Evolutionary conservation across 164 flowering plant species (phyloP).

Genomic region (Pachysandra terminalis): DNA sequence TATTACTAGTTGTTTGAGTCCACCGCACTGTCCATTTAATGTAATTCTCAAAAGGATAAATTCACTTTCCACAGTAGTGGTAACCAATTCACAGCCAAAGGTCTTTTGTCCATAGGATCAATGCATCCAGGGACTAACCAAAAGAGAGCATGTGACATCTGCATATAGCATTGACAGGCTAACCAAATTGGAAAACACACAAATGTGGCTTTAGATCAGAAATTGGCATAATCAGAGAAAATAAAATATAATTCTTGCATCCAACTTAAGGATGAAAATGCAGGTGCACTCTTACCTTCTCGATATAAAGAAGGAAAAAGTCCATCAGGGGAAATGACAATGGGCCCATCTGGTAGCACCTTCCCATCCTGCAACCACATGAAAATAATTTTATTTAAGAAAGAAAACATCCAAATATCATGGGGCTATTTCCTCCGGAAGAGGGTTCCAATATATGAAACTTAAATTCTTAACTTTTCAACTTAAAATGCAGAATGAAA

Average conservation of each 20-base stretch:
- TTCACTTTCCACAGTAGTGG: not conserved
- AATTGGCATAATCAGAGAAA: not conserved
- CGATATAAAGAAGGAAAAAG: slow-evolving; percentile 91
- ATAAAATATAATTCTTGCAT: not conserved
- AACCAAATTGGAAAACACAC: too few relatives aligned
- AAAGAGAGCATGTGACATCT: not conserved
- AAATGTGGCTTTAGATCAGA: not conserved
- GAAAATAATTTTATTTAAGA: not conserved
- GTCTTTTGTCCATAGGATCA: not conserved
- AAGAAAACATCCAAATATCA: not conserved
- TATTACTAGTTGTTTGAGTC: not conserved
- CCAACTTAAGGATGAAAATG: not conserved
- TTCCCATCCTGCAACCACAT: slow-evolving; percentile 72
- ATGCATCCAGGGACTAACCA: not conserved
- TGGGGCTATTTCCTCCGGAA: too few relatives aligned
- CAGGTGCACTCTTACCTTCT: slow-evolving; percentile 51
- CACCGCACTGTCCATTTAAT: not conserved
- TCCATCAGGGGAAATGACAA: slow-evolving; percentile 98
- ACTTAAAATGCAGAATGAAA: not conserved
- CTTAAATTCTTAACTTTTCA: not conserved
- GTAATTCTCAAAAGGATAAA: not conserved
- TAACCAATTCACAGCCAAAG: not conserved
- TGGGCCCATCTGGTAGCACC: slow-evolving; percentile 93
- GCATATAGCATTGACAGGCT: not conserved
- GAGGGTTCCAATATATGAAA: not conserved